Conservation (phyloP, 306 rosid genomes). For the Echinosophora koreensis region DNA sequence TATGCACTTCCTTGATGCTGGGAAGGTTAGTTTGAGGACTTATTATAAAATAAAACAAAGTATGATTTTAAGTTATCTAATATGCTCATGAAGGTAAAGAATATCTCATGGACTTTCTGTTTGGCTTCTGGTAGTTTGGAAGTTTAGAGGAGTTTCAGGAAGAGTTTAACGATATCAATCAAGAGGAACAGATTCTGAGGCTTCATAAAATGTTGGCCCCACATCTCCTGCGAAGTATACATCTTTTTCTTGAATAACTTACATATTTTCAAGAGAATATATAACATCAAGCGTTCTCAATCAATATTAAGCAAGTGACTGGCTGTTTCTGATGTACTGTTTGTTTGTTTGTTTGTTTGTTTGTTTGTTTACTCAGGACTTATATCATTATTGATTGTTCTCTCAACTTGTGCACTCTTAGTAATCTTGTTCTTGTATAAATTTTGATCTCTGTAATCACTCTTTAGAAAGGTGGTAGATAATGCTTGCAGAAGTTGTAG, state of each 20-base stretch:
- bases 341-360: conserved; percentile 27
- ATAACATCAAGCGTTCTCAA: conserved; percentile 22
- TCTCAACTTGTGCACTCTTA: conserved; percentile 34
- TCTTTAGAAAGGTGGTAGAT: conserved; percentile 22
- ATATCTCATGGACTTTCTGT: conserved; percentile 37
- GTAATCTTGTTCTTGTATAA: conserved; percentile 19
- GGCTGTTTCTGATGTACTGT: conserved; percentile 26
- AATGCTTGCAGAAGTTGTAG: conserved; percentile 12
- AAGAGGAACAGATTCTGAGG: conserved; percentile 91
- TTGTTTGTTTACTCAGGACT: no score
- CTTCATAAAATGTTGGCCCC: conserved; percentile 99
- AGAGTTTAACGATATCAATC: conserved; percentile 82
- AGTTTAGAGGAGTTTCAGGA: conserved; percentile 88
- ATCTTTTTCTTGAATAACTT: conserved; percentile 46
- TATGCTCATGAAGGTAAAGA: conserved; percentile 35
- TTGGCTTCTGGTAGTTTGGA: conserved; percentile 61
- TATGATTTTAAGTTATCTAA: conserved; percentile 6
- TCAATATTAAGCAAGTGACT: conserved; percentile 33
- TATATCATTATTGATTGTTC: conserved; percentile 11
- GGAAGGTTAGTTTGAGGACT: conserved; percentile 63
- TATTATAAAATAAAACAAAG: conserved; percentile 16
- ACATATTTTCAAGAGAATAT: neutral
- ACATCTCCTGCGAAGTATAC: conserved; percentile 92
- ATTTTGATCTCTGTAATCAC: conserved; percentile 15
- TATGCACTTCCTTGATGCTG: conserved; percentile 83